Evolutionary conservation across 1,284 basidiomycete species (phyloP), one percentile per base, ranked within the genome.

Genomic region (Apiotrichum porosum): DNA sequence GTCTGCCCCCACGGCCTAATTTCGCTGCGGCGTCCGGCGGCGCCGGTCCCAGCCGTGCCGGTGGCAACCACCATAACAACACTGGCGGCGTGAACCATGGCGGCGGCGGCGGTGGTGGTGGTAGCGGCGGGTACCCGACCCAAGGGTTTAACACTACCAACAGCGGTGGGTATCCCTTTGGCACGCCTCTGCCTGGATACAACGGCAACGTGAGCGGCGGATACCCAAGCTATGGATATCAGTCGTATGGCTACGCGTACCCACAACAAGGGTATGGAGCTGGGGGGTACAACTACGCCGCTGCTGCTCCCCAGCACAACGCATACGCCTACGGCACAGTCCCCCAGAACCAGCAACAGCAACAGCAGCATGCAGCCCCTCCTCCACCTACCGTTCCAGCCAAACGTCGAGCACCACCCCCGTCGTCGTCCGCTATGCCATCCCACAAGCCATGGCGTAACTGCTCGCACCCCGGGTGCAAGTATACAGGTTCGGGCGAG

Each of bases 401-500:
- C 26, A 28, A 28, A 12, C 12, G 26, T 6, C 21, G 22, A 8
- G 41, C 22, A 22, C n/a, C 30, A 2, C 4, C 30, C 17, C 21
- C 31, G 9, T 28, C 26, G 26, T 28, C 18, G 9, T 1, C 30
- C n/a, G n/a, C n/a, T n/a, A n/a, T n/a, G n/a, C n/a, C n/a, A n/a
- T n/a, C n/a, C n/a, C n/a, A 41, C 38, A 17, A 55, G 28, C 53
- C 63, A 26, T 72, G 68, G 68, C 48, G 68, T 40, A 70, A 68
- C 44, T 94, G 90, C 70, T 79, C 79, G 2, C 76, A 84, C 52
- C 76, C 76, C 31, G 80, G 80, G 14, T 94, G 90, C 68, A 66
- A 71, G 9, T 95, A 89, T 63, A 77, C 77, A 23, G 89, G 88
- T 21, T 83, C 86, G 8, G 76, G 77, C 33, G 86, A 86, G 62